These are phyloP conservation scores for Trichoderma sp. DNA, from an alignment of 2,329 filamentous ascomycete genomes.

Conservation along the genomic window DNA sequence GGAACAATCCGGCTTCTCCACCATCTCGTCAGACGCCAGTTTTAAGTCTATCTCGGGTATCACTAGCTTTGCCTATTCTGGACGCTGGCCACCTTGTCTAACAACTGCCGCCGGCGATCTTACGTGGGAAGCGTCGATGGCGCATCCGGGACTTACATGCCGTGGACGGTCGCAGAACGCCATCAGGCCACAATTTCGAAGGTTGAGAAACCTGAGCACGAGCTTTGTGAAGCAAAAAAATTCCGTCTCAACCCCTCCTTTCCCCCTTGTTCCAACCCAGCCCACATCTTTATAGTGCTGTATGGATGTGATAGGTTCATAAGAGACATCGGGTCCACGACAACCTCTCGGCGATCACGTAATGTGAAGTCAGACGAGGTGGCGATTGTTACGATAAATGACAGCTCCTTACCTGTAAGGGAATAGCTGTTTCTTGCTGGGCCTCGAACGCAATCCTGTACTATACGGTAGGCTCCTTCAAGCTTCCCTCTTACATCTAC, in stretches of 20 bases:
- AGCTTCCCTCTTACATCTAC: too few species aligned
- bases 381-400: background rate
- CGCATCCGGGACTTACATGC: background rate
- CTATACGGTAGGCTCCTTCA: background rate
- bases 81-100: background rate
- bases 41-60: background rate
- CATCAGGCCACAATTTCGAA: background rate
- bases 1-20: background rate
- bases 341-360: background rate
- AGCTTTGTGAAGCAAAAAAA: background rate
- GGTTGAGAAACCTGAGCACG: background rate
- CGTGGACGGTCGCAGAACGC: background rate
- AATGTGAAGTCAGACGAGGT: background rate
- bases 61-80: background rate
- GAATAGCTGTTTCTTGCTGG: too few species aligned
- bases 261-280: too few species aligned
- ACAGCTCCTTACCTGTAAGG: background rate
- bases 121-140: constrained; percentile 5
- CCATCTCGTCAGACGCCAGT: constrained; percentile 1
- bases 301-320: background rate
- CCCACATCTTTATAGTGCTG: too few species aligned
- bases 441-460: background rate
- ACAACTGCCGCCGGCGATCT: constrained; percentile 5
- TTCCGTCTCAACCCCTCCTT: background rate
- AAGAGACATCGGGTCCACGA: background rate